phyloP scores from a whole-genome alignment of 495 filamentous ascomycete genomes.

The Barbatosphaeria neglecta region DNA sequence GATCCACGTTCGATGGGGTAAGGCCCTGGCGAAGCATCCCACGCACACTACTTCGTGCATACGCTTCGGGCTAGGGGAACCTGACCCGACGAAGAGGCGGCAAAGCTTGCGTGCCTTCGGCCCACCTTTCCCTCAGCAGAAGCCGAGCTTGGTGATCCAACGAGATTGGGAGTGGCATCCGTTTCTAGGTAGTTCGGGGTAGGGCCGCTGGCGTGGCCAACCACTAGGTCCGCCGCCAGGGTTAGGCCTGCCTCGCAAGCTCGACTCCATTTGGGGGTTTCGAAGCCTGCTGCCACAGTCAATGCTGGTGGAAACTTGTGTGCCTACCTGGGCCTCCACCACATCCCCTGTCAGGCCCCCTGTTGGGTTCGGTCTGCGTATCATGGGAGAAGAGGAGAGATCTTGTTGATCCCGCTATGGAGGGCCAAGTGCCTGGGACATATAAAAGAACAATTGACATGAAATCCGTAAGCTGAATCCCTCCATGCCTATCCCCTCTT shows the following conservation, averaged over 20 bases:
- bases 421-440: not conserved
- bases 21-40: not conserved
- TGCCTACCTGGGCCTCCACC: conserved; percentile 7
- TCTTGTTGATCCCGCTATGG: not conserved
- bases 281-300: conserved; percentile 21
- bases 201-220: not conserved
- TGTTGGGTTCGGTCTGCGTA: not conserved
- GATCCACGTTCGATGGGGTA: not conserved
- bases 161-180: not conserved
- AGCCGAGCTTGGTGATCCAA: not conserved
- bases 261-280: conserved; percentile 35
- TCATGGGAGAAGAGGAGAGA: not conserved
- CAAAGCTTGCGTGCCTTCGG: not conserved
- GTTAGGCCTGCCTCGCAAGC: conserved; percentile 22
- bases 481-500: not conserved
- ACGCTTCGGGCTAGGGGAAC: no score
- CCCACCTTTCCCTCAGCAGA: no score
- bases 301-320: conserved; percentile 23
- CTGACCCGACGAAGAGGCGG: not conserved
- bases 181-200: not conserved
- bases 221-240: conserved; percentile 1
- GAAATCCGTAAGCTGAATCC: not conserved
- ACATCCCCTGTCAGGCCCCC: not conserved
- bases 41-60: not conserved
- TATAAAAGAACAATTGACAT: not conserved